Evolutionary conservation across 2,329 filamentous ascomycete genomes (phyloP).

Genomic region (Paecilomyces formosus): DNA sequence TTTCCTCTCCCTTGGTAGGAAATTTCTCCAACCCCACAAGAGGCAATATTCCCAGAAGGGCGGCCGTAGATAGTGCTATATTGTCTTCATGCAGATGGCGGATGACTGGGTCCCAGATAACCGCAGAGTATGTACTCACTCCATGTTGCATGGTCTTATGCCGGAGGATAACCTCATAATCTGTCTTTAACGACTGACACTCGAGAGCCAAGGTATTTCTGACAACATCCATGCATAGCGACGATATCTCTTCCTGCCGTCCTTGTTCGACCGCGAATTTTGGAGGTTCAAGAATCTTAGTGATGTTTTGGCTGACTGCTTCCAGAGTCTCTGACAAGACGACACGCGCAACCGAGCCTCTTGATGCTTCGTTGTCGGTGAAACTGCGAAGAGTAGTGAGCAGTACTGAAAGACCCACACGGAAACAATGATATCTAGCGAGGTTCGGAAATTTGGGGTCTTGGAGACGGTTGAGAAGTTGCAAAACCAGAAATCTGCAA

Average conservation of each 20-base stretch:
- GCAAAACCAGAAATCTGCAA: conserved; percentile 68
- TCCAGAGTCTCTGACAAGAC: conserved; percentile 43
- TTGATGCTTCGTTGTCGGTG: conserved; percentile 37
- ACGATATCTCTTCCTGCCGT: conserved; percentile 46
- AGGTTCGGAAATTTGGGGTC: conserved; percentile 31
- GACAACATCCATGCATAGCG: conserved; percentile 57
- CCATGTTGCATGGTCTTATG: conserved; percentile 58
- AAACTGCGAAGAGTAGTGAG: conserved; percentile 41
- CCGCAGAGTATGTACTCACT: conserved; percentile 61
- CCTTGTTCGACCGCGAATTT: conserved; percentile 41
- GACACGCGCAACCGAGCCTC: conserved; percentile 39
- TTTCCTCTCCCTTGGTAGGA: conserved; percentile 39
- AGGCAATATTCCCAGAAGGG: conserved; percentile 62
- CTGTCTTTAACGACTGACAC: conserved; percentile 60
- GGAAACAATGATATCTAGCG: conserved; percentile 40
- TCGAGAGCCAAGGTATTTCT: conserved; percentile 62
- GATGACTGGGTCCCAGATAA: conserved; percentile 71
- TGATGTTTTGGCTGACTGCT: conserved; percentile 42
- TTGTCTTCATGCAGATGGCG: conserved; percentile 60
- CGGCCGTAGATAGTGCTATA: conserved; percentile 64
- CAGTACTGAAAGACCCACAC: conserved; percentile 37
- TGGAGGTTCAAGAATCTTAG: conserved; percentile 52
- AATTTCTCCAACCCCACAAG: conserved; percentile 73
- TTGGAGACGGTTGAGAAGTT: conserved; percentile 58
- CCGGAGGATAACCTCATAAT: conserved; percentile 59